Base-by-base conservation (phyloP, 768 basidiomycete genomes). In the Lyophyllum semitale region DNA sequence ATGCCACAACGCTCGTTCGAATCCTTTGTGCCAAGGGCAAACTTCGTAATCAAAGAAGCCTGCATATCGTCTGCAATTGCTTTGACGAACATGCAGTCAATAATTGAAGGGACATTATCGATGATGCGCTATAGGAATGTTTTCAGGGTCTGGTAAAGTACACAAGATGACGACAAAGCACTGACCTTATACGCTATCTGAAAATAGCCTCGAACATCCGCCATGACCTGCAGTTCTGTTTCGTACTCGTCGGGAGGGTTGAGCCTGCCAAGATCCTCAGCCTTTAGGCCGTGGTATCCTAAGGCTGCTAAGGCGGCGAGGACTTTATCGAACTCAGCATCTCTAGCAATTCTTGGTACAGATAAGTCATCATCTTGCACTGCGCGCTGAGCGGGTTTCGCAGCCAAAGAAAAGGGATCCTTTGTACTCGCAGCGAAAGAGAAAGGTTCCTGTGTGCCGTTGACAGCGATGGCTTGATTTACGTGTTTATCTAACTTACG, bases 191-290 rank as follows among this genome's bases (percentile, higher is more conserved):
- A 79, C 0, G 79, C 68, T 12, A 79, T 72, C 61, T 77, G 73
- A 66, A 76, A 79, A 59, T 80, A 79, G 15, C 77, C 77, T 8
- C 71, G 63, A 4, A 76, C 72, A 53, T 79, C 74, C 2, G 79
- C 74, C 71, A 75, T 75, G 7, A 76, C 71, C 15, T 66, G 51
- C 26, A 81, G 60, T 63, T 78, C 78, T 15, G 68, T 68, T 57
- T 79, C 77, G 53, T 68, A 79, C 43, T 70, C 63, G 58, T 77
- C 73, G 8, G 63, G 54, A 8, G 66, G 62, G 3, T 55, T 59
- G 15, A 79, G 63, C 54, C 69, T 68, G 8, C 62, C 65, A 4
- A 78, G 65, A 37, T 77, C 70, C 1, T 67, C 67, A 25, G 53
- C 53, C 1, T 53, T 63, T n/a, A 73, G 23, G 17, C 68, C 68